A percentile compares a stretch with the other conserved stretches of the same genome.
Evolutionary conservation across 768 basidiomycete species (phyloP).

Genomic region (Nidularia pulvinata): DNA sequence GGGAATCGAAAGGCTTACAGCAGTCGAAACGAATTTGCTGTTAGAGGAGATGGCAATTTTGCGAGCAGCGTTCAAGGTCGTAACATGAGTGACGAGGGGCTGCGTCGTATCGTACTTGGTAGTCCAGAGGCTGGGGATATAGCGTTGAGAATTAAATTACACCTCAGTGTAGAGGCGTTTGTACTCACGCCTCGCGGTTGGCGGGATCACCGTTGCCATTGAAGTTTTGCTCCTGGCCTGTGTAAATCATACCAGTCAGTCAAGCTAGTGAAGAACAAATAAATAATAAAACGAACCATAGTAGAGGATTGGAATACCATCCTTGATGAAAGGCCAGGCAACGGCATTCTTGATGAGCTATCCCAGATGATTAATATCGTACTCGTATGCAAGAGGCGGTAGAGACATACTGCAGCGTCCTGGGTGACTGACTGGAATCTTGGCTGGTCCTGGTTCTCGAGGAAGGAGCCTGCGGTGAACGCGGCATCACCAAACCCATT

Average conservation of each 20-base stretch:
- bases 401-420: conserved; percentile 18
- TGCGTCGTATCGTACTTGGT: conserved; percentile 50
- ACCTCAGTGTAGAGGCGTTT: too few relatives aligned
- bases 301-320: conserved; percentile 72
- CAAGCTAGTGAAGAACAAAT: background rate
- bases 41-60: conserved; percentile 45
- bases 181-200: conserved; percentile 59
- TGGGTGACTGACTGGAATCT: conserved; percentile 52
- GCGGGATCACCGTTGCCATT: conserved; percentile 54
- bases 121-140: conserved; percentile 52
- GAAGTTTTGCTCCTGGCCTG: conserved; percentile 64
- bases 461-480: conserved; percentile 56
- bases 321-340: conserved; percentile 63
- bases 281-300: conserved; percentile 36
- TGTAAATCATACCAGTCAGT: background rate
- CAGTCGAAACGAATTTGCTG: conserved; percentile 41
- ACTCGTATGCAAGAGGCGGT: too few relatives aligned
- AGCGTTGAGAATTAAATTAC: too few relatives aligned
- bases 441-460: conserved; percentile 72
- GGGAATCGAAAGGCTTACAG: conserved; percentile 24
- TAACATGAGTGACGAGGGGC: conserved; percentile 45
- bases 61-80: conserved; percentile 49
- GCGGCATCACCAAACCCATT: conserved; percentile 33
- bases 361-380: too few relatives aligned
- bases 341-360: conserved; percentile 50